These are phyloP conservation scores for Schizosaccharomyces osmophilus DNA, from an alignment of 805 yeast species.

Conservation along the genomic window DNA sequence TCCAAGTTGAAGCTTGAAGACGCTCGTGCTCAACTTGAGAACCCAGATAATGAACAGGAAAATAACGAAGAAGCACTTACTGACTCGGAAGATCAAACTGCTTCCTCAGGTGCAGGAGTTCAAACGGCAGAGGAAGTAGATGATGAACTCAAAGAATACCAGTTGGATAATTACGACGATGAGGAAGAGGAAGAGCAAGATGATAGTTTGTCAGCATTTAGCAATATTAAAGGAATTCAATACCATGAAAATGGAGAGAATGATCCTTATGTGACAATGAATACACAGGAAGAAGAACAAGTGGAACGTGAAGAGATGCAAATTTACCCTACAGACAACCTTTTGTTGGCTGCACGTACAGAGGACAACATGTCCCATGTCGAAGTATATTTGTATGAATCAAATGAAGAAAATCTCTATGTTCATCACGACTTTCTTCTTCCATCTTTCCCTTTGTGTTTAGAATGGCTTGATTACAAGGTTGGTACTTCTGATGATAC, in stretches of 20 bases:
- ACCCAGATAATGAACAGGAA: neutral
- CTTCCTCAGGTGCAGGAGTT: slow-evolving; percentile 2
- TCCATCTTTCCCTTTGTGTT: slow-evolving; percentile 89
- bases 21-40: slow-evolving; percentile 33
- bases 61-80: slow-evolving; percentile 13
- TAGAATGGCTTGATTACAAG: slow-evolving; percentile 73
- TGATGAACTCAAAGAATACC: slow-evolving; percentile 71
- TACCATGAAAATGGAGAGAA: slow-evolving; percentile 20
- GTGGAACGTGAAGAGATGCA: slow-evolving; percentile 72
- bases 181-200: slow-evolving; percentile 29
- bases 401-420: slow-evolving; percentile 59
- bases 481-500: slow-evolving; percentile 28
- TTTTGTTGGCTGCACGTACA: slow-evolving; percentile 76
- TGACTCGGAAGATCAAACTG: slow-evolving; percentile 5
- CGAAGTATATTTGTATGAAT: slow-evolving; percentile 87
- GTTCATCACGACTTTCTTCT: slow-evolving; percentile 93
- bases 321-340: slow-evolving; percentile 69
- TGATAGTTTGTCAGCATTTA: slow-evolving; percentile 24
- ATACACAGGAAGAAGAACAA: slow-evolving; percentile 26
- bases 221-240: slow-evolving; percentile 20
- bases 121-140: slow-evolving; percentile 18
- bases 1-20: slow-evolving; percentile 64
- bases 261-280: slow-evolving; percentile 37
- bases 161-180: slow-evolving; percentile 62
- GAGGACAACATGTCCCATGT: slow-evolving; percentile 83